Base-by-base conservation (phyloP, 108 stramenopile species). In the Nitzschia sp. region DNA sequence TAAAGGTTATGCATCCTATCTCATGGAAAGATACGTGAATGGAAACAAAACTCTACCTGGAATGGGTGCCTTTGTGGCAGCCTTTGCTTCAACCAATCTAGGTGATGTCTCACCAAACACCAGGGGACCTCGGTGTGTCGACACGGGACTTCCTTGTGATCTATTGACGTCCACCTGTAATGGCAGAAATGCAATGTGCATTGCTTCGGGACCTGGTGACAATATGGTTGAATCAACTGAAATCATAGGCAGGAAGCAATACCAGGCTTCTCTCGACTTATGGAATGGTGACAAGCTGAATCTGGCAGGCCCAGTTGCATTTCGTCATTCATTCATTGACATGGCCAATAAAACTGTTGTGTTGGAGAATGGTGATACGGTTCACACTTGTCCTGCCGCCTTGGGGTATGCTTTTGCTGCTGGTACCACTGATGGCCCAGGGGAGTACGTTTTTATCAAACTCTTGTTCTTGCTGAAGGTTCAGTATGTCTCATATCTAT, bases 51-150 rank as follows among this genome's bases (percentile, higher is more conserved):
- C 62, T 20, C 52, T 72, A 34, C 61, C 81, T 14, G 85, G 85
- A 26, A 56, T 56, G 46, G 81, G 81, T 15, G 50, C 34, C 26
- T 86, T 86, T 54, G 82, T 83, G 5, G 76, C 85, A 9, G 82
- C 85, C 7, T 86, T 86, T 48, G 82, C 82, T 22, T 81, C 80
- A 3, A 79, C 85, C 7, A 86, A 86, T 41, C 67, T 86, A 6
- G 85, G 85, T 5, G 85, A 86, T 67, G 85, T 83, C 19, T 75
- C 77, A 1, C 85, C 85, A n/a, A 86, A 86, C 66, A 83, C 79
- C 8, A 46, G 37, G 40, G 85, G 85, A 14, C 77, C 85, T 7
- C 22, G 58, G 25, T 86, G 85, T 65, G 21, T 74, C 19, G 81
- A 86, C 62, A 76, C 81, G 24, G 73, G 69, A 38, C 39, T 8